phyloP scores from a whole-genome alignment of 345 rosid genomes.

The Euphorbia peplus region DNA sequence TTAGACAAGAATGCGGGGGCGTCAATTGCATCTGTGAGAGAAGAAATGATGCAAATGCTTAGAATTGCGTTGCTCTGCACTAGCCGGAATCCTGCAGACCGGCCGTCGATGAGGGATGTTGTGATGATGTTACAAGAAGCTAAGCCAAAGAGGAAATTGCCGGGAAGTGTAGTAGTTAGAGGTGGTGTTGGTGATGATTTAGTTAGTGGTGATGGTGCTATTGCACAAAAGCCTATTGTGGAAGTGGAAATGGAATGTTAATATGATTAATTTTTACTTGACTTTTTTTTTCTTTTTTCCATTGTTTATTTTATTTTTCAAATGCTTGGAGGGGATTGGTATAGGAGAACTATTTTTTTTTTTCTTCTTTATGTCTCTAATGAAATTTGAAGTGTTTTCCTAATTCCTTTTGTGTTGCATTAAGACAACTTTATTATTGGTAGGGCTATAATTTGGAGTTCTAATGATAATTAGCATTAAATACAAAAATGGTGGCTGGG shows the following conservation, averaged over 20 bases:
- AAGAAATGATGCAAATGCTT: constrained; percentile 88
- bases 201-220: constrained; percentile 21
- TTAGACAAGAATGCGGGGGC: constrained; percentile 80
- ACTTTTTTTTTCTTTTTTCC: constrained; percentile 3
- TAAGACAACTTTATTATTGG: background rate
- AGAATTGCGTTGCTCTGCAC: constrained; percentile 85
- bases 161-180: constrained; percentile 26
- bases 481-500: constrained; percentile 2
- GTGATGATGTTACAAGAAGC: constrained; percentile 90
- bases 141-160: constrained; percentile 74
- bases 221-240: constrained; percentile 39
- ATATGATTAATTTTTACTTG: constrained; percentile 35
- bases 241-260: constrained; percentile 49
- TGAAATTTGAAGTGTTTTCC: constrained; percentile 32
- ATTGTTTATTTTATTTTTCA: constrained; percentile 18
- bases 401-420: background rate
- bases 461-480: background rate
- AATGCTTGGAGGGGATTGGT: constrained; percentile 55
- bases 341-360: constrained; percentile 39
- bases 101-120: constrained; percentile 98
- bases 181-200: constrained; percentile 16
- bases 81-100: constrained; percentile 68
- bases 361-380: constrained; percentile 3
- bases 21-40: constrained; percentile 56
- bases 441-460: background rate